These are phyloP conservation scores for Penicillium sp. DNA, from an alignment of 2,329 filamentous ascomycete species.

Conservation along the genomic window DNA sequence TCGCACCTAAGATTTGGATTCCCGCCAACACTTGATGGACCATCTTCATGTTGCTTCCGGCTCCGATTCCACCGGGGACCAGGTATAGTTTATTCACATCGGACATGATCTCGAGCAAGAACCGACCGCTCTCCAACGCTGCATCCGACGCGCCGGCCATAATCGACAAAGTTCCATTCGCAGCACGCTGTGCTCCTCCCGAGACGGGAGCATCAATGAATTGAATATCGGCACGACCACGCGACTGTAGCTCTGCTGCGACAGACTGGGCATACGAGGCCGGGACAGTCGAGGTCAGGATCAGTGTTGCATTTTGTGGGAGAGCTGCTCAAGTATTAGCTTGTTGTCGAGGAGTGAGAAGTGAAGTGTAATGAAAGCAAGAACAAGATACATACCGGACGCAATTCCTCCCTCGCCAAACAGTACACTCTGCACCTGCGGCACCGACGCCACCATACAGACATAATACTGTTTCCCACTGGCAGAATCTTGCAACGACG, in stretches of 20 bases:
- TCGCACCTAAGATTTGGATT: conserved; percentile 56
- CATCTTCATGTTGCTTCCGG: conserved; percentile 58
- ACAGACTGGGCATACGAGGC: conserved; percentile 60
- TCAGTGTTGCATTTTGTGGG: conserved; percentile 54
- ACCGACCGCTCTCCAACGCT: conserved; percentile 53
- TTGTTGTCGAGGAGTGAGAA: too few relatives aligned
- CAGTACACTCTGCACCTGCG: conserved; percentile 61
- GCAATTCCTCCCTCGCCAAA: conserved; percentile 54
- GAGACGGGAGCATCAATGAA: conserved; percentile 69
- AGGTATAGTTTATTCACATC: conserved; percentile 55
- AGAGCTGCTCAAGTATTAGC: conserved; percentile 37
- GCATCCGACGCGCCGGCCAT: conserved; percentile 60
- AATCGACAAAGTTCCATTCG: conserved; percentile 67
- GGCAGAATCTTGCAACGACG: conserved; percentile 58
- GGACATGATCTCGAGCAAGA: conserved; percentile 59
- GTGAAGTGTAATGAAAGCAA: too few relatives aligned
- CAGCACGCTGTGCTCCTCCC: conserved; percentile 62
- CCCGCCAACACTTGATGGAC: conserved; percentile 59
- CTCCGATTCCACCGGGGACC: conserved; percentile 55
- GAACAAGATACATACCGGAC: conserved; percentile 16
- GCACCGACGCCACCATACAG: conserved; percentile 69
- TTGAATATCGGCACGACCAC: conserved; percentile 56
- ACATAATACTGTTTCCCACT: conserved; percentile 56
- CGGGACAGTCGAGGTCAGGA: conserved; percentile 66
- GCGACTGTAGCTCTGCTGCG: conserved; percentile 50